Evolutionary conservation across 352 stramenopile genomes (phyloP).

Genomic region (Vaucheria bursata): DNA sequence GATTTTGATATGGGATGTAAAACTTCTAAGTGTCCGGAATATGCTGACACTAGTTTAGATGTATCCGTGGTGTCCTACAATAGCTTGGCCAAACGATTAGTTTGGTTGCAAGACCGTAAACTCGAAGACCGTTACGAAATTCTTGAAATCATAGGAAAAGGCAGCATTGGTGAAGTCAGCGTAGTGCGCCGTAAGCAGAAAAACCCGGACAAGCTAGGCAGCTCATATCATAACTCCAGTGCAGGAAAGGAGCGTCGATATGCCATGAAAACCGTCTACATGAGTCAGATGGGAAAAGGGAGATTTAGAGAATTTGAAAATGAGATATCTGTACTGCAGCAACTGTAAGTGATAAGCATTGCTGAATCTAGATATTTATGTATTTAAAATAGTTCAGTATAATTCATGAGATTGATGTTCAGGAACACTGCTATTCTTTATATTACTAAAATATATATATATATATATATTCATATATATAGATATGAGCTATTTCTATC

Average conservation of each 20-base stretch:
- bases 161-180: conserved; percentile 13
- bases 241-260: conserved; percentile 21
- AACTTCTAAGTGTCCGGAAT: too few species aligned
- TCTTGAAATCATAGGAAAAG: conserved; percentile 35
- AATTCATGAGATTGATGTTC: too few species aligned
- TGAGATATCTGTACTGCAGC: conserved; percentile 20
- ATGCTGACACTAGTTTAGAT: too few species aligned
- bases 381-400: too few species aligned
- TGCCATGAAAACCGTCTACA: conserved; percentile 47
- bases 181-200: conserved; percentile 6
- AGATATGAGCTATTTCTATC: too few species aligned
- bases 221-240: not conserved
- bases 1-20: too few species aligned
- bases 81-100: conserved; percentile 28
- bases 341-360: conserved; percentile 8
- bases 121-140: conserved; percentile 46
- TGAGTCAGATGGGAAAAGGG: conserved; percentile 22
- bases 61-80: not conserved
- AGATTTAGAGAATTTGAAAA: conserved; percentile 41
- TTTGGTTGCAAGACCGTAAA: conserved; percentile 45
- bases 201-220: not conserved
- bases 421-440: too few species aligned
- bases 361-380: too few species aligned
- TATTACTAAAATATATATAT: too few species aligned
- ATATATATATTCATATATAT: too few species aligned